Evolutionary conservation across 345 rosid genomes (phyloP), one percentile per base, ranked within the genome.

Genomic region (Euphorbia peplus): DNA sequence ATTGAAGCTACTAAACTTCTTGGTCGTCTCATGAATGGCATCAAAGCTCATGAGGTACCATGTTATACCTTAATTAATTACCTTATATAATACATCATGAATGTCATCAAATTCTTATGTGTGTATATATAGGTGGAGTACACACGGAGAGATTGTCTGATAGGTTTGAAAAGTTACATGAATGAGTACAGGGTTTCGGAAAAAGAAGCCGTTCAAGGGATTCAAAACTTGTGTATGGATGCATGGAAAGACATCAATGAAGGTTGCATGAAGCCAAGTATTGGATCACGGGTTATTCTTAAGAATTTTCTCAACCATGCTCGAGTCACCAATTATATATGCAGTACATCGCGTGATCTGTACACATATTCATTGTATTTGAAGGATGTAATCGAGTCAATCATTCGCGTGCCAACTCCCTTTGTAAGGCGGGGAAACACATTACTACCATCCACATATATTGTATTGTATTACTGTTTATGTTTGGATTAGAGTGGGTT

Each of bases 231-330:
- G 41, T 3, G 26, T 22, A 59, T 1, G 6, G 3, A 72, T 48
- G 56, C 65, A 19, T 71, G 74, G 74, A 71, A 63, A 54, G 73
- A 70, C 28, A 35, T 61, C 0, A 70, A 70, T 50, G 22, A 73
- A 19, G 67, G 60, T 1, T 66, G 32, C 25, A 51, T 66, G 76
- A 66, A 22, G 63, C 71, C 76, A 25, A 18, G 44, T 1, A 26
- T 1, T 11, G 30, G 50, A 4, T 21, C 71, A n/a, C 13, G 13
- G 46, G 12, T 3, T 9, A 6, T 67, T 13, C 30, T 67, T 3
- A 13, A 30, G 39, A 8, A 13, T 1, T 11, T 16, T 58, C 24
- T 51, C 47, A 60, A 60, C 30, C 14, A 32, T 26, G 15, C 26
- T 18, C 44, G 67, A 5, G 3, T 55, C 0, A 7, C 25, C 9